Conservation (phyloP, 768 basidiomycete genomes). For the Trichaptum fuscoviolaceum region DNA sequence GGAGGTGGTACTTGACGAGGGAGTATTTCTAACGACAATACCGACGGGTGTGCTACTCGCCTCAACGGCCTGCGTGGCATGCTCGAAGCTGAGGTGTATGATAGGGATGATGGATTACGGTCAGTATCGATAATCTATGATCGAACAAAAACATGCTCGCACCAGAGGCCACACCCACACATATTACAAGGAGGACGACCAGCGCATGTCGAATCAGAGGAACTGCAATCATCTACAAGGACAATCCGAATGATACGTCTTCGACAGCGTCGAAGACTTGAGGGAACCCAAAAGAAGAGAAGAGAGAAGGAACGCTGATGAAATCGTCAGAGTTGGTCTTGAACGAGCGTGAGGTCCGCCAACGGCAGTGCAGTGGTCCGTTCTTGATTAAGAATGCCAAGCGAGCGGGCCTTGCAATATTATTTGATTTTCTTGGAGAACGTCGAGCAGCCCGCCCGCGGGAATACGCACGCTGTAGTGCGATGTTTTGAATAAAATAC, state of each 20-base stretch:
- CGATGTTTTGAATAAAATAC: not conserved
- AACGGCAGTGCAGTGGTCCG: not conserved
- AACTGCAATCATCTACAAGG: not conserved
- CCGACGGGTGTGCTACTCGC: slow-evolving; percentile 44
- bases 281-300: not conserved
- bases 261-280: not conserved
- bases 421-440: not conserved
- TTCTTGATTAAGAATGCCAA: not conserved
- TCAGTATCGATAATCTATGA: slow-evolving; percentile 1
- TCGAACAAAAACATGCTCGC: slow-evolving; percentile 9
- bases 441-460: not conserved
- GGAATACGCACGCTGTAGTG: not conserved
- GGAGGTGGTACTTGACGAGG: slow-evolving; percentile 34
- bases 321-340: not conserved
- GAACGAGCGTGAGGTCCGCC: not conserved
- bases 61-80: slow-evolving; percentile 42
- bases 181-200: slow-evolving; percentile 38
- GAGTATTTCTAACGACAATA: slow-evolving; percentile 50
- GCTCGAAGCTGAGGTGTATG: slow-evolving; percentile 38
- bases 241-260: not conserved
- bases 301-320: not conserved
- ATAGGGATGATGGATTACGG: not conserved
- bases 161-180: slow-evolving; percentile 29
- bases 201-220: slow-evolving; percentile 26
- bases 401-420: not conserved